Evolutionary conservation across 495 filamentous ascomycete species (phyloP).

Genomic region (Lasiosphaeriaceae sp.): DNA sequence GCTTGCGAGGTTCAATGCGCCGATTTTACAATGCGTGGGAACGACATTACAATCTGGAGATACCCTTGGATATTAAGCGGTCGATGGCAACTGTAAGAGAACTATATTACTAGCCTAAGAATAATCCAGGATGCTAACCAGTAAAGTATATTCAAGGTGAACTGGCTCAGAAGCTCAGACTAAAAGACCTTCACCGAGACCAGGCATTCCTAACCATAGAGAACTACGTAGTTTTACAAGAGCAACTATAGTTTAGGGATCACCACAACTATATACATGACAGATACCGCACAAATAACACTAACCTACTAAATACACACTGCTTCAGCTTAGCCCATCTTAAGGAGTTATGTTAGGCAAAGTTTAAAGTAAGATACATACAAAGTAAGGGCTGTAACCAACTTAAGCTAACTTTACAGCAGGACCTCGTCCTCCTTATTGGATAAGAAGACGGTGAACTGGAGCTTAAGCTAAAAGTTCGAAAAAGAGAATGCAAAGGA

Average conservation of each 20-base stretch:
- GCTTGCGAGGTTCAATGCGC: neutral
- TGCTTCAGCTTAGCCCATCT: constrained; percentile 8
- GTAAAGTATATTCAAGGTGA: constrained; percentile 3
- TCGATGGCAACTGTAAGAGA: constrained; percentile 6
- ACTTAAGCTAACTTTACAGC: constrained; percentile 1
- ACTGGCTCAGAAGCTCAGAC: constrained; percentile 5
- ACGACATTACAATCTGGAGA: constrained; percentile 3
- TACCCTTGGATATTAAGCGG: constrained; percentile 8
- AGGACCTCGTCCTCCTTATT: neutral
- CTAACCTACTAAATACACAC: constrained; percentile 11
- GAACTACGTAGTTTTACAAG: constrained; percentile 9
- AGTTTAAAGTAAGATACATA: neutral
- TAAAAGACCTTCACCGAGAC: constrained; percentile 1
- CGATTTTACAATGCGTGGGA: constrained; percentile 5
- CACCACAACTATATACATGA: constrained; percentile 11
- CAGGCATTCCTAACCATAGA: constrained; percentile 9
- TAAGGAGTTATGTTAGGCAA: constrained; percentile 6
- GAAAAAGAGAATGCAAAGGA: neutral
- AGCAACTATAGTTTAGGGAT: constrained; percentile 8
- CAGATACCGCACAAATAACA: constrained; percentile 2
- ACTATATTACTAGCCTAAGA: neutral
- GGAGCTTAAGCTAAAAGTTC: neutral
- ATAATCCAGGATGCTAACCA: constrained; percentile 8
- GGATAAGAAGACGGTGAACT: neutral
- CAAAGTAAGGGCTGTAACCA: neutral